phyloP scores from a whole-genome alignment of 768 basidiomycete genomes.

The Hypholoma fasciculare region DNA sequence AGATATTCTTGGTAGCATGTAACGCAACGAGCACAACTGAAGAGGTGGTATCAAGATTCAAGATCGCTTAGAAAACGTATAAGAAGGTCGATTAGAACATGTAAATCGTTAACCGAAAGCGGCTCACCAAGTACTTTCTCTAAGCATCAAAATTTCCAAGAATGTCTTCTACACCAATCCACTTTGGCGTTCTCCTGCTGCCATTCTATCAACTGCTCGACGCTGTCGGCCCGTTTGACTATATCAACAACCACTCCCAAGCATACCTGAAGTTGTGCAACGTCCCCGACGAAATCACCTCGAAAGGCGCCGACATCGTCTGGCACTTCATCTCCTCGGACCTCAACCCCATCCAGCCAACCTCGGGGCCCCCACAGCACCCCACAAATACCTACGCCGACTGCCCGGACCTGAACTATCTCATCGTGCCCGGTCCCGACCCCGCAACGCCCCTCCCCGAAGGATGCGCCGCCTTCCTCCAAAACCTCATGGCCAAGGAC shows the following conservation, averaged over 20 bases:
- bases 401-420: constrained; percentile 20
- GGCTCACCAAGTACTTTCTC: too few species aligned
- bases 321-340: constrained; percentile 19
- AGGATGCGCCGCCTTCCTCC: constrained; percentile 12
- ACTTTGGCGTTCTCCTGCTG: constrained; percentile 14
- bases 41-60: too few species aligned
- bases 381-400: constrained; percentile 16
- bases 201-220: constrained; percentile 18
- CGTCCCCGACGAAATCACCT: neutral
- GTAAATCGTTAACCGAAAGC: too few species aligned
- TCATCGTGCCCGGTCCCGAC: constrained; percentile 20
- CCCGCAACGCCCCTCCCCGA: neutral
- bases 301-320: constrained; percentile 12
- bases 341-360: constrained; percentile 11
- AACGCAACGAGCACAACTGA: too few species aligned
- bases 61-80: too few species aligned
- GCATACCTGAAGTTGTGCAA: neutral
- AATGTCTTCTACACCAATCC: neutral
- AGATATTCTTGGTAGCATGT: too few species aligned
- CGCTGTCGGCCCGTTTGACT: constrained; percentile 16
- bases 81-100: too few species aligned
- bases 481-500: constrained; percentile 2
- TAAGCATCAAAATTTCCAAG: neutral
- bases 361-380: constrained; percentile 12
- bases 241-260: constrained; percentile 16